Evolutionary conservation across 2,329 filamentous ascomycete genomes (phyloP), one percentile per base, ranked within the genome.

Genomic region (Sporothrix variecibatus): DNA sequence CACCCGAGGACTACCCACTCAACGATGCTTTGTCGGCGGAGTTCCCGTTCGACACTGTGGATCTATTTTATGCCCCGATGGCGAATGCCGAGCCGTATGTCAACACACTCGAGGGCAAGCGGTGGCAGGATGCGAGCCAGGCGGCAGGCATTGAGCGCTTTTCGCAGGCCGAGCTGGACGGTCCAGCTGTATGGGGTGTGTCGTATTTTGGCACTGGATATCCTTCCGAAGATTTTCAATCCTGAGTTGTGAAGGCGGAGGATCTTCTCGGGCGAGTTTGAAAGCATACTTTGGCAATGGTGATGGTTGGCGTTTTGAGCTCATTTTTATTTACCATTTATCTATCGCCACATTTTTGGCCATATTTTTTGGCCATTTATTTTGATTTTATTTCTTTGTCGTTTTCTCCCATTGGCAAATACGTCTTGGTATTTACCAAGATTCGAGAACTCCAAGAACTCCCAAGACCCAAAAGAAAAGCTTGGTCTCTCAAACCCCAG

Each of bases 101-200:
- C 1, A 72, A 75, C 12, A 49, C 73, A 17, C 76, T 77, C 71
- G 76, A 81, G 75, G 76, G 74, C 9, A 75, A 78, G 77, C 78
- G 79, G 17, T 81, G 80, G 80, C 75, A 76, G 65, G 75, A 76
- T 15, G 72, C 73, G 26, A 73, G 76, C 15, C 75, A 76, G 12
- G 78, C 79, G 0, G 77, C 77, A 2, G 77, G 77, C 5, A 74
- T 79, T n/a, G 78, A 79, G 68, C 76, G 78, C 34, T 80, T 81
- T 43, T 77, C 79, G n/a, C 76, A 79, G 46, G 78, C 78, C 2
- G 71, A 74, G n/a, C 28, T 56, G 17, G n/a, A 72, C 1, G 62
- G 71, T 3, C 34, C 60, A 11, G n/a, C 60, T n/a, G 60, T 65
- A 15, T 65, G 34, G 60, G 60, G 34, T 3, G 34, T 6, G n/a